Conservation (phyloP, 2,329 filamentous ascomycete genomes). For the Sclerotinia borealis region DNA sequence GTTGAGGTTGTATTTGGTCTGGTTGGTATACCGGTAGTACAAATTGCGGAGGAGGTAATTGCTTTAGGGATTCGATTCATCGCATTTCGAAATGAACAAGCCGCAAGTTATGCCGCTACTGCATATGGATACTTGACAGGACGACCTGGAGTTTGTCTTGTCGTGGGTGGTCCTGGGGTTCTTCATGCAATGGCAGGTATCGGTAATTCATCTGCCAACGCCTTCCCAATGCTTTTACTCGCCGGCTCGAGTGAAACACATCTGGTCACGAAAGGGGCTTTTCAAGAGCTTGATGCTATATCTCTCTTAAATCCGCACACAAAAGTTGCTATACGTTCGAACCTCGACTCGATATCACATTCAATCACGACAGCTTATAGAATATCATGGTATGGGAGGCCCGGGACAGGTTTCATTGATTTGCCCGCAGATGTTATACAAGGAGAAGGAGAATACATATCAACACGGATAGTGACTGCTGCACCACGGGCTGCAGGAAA, state of each 20-base stretch:
- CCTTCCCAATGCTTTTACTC: slow-evolving; percentile 48
- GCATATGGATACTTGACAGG: slow-evolving; percentile 54
- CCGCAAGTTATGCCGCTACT: slow-evolving; percentile 51
- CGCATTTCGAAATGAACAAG: slow-evolving; percentile 53
- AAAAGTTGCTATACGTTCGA: slow-evolving; percentile 43
- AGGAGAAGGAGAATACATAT: slow-evolving; percentile 30
- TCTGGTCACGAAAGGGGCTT: slow-evolving; percentile 46
- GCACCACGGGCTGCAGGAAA: slow-evolving; percentile 42
- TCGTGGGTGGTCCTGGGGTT: slow-evolving; percentile 54
- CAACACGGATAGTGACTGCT: slow-evolving; percentile 28
- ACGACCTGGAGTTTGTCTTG: slow-evolving; percentile 48
- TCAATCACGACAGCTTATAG: slow-evolving; percentile 47
- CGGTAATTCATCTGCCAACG: slow-evolving; percentile 47
- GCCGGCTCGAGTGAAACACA: slow-evolving; percentile 48
- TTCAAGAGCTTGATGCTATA: slow-evolving; percentile 52
- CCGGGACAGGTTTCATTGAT: slow-evolving; percentile 48
- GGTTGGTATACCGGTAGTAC: slow-evolving; percentile 38
- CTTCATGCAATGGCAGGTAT: slow-evolving; percentile 52
- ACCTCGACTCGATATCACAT: slow-evolving; percentile 40
- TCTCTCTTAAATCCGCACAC: slow-evolving; percentile 46
- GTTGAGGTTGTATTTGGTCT: slow-evolving; percentile 30
- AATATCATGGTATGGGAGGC: slow-evolving; percentile 47
- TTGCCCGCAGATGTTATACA: slow-evolving; percentile 51
- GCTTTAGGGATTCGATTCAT: slow-evolving; percentile 52
- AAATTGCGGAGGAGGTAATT: slow-evolving; percentile 52